These are phyloP conservation scores for Barnettozyma californica DNA, from an alignment of 805 yeast genomes.

Conservation along the genomic window DNA sequence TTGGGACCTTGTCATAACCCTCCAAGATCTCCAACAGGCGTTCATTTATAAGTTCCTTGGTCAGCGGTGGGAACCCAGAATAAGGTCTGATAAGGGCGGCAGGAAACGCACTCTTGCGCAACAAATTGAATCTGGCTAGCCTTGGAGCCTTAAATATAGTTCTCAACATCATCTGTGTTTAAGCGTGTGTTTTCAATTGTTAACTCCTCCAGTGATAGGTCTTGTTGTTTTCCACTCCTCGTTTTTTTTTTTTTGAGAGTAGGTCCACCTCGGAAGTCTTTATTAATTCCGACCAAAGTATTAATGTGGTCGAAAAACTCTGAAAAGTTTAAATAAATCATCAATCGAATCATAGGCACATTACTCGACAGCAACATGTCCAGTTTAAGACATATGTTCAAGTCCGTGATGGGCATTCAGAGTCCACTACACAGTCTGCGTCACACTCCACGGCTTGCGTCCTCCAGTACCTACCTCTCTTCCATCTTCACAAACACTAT, in stretches of 20 bases:
- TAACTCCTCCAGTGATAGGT: too few relatives aligned
- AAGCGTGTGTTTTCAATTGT: background rate
- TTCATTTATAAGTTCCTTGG: conserved; percentile 56
- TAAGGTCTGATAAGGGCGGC: conserved; percentile 31
- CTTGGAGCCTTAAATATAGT: conserved; percentile 1
- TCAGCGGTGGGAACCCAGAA: conserved; percentile 55
- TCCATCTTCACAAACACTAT: conserved; percentile 4
- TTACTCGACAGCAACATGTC: conserved; percentile 9
- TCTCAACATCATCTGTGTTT: conserved; percentile 6
- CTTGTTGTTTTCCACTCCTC: too few relatives aligned
- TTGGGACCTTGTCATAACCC: conserved; percentile 54
- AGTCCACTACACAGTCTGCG: conserved; percentile 10
- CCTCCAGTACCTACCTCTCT: conserved; percentile 9
- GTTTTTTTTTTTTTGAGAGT: background rate
- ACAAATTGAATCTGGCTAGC: background rate
- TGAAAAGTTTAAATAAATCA: background rate
- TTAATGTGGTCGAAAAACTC: background rate
- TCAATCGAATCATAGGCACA: background rate
- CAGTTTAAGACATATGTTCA: conserved; percentile 21
- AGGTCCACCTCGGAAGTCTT: background rate
- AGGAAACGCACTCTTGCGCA: background rate
- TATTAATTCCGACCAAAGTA: background rate
- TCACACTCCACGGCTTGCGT: conserved; percentile 8
- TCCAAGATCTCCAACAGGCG: conserved; percentile 61
- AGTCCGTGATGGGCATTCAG: conserved; percentile 17